Percentiles rank a stretch among this genome's conserved stretches.
phyloP scores from a whole-genome alignment of 2,329 filamentous ascomycete species.

The Hypoxylon sp. region DNA sequence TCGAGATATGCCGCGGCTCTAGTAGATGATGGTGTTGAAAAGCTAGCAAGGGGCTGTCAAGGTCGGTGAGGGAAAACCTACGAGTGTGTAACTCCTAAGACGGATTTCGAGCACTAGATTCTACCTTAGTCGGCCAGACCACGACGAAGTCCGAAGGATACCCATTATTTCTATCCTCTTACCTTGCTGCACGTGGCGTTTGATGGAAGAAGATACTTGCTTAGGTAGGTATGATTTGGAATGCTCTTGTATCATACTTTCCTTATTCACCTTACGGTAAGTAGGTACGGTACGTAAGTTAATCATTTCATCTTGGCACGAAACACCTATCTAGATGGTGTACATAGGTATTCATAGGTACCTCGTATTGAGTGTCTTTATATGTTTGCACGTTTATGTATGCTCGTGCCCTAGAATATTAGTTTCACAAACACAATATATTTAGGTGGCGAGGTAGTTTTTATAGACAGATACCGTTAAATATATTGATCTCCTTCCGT shows the following conservation, averaged over 20 bases:
- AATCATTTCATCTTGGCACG: not conserved
- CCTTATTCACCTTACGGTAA: too few relatives aligned
- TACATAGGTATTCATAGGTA: too few relatives aligned
- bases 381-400: not conserved
- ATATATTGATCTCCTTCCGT: too few relatives aligned
- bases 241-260: not conserved
- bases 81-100: not conserved
- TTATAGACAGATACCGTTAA: too few relatives aligned
- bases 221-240: too few relatives aligned
- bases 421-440: too few relatives aligned
- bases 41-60: not conserved
- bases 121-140: not conserved
- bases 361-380: too few relatives aligned
- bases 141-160: not conserved
- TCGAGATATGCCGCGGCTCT: not conserved
- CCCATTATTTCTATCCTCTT: not conserved
- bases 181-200: not conserved
- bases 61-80: not conserved
- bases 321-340: too few relatives aligned
- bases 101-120: not conserved
- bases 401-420: not conserved
- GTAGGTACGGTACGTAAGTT: too few relatives aligned
- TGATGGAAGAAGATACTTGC: not conserved
- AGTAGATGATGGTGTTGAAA: not conserved
- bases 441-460: too few relatives aligned